Evolutionary conservation across 2,329 filamentous ascomycete genomes (phyloP), one percentile per base, ranked within the genome.

Genomic region (Metarhizium humberi): DNA sequence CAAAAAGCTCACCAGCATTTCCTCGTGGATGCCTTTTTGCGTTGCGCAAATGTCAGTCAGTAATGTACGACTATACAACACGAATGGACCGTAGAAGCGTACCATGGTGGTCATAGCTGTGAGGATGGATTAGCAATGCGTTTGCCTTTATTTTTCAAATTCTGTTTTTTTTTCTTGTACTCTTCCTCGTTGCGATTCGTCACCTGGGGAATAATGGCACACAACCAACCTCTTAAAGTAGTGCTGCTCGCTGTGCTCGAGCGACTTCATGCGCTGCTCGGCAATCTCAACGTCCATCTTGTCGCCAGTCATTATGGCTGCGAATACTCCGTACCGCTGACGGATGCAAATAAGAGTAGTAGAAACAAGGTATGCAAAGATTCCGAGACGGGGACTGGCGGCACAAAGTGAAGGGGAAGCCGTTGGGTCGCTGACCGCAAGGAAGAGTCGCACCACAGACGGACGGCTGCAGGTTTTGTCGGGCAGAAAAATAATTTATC

Each of bases 81-180:
- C 32, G n/a, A 18, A 40, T 16, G 14, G 38, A 16, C 38, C 38
- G 14, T 34, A 52, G 53, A 49, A 51, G 53, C 65, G 60, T 85
- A 92, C 92, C 92, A 81, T 97, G 92, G 76, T 97, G 94, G 73
- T 97, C 95, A 74, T 97, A 97, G 74, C 92, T 96, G 71, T 47
- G 18, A 20, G 14, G 16, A n/a, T 2, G 2, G 10, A 47, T 55
- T 48, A 51, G 51, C 30, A 47, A 45, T 34, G n/a, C n/a, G 18
- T 20, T 16, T 16, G 10, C 32, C 11, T 34, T 34, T 7, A 8
- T 11, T 34, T 34, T 34, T 34, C 32, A 7, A 7, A 7, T 11
- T 11, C 32, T 7, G 10, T 34, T 10, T 25, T 25, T 25, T 25
- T 3, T 25, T 25, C 25, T 25, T 25, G 25, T 25, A 25, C 4